phyloP scores from a whole-genome alignment of 805 yeast species.

The Spathaspora sp. region DNA sequence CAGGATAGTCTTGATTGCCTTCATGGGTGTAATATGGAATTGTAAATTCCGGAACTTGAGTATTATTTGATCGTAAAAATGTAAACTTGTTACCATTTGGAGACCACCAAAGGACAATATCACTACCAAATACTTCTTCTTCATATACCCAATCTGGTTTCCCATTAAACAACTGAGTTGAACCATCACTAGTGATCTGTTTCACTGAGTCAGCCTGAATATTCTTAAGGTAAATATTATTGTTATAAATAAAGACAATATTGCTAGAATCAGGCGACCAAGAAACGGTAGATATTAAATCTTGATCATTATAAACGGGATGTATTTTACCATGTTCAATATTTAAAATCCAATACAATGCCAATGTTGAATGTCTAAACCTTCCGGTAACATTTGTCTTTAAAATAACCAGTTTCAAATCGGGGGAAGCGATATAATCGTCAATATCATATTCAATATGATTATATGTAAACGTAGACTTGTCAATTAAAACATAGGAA shows the following conservation, averaged over 20 bases:
- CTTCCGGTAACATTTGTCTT: conserved; percentile 59
- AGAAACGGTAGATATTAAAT: conserved; percentile 46
- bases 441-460: conserved; percentile 45
- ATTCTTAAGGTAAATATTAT: conserved; percentile 51
- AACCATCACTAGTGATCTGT: conserved; percentile 51
- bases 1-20: conserved; percentile 43
- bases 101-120: conserved; percentile 69
- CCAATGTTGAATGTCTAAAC: conserved; percentile 70
- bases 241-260: conserved; percentile 53
- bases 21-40: conserved; percentile 48
- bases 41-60: conserved; percentile 50
- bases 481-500: conserved; percentile 46
- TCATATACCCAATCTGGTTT: conserved; percentile 84
- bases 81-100: conserved; percentile 56
- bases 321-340: conserved; percentile 30
- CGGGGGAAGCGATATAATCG: conserved; percentile 61
- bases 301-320: conserved; percentile 15
- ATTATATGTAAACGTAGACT: conserved; percentile 40
- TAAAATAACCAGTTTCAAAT: conserved; percentile 54
- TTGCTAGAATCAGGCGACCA: conserved; percentile 62
- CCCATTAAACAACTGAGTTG: conserved; percentile 53
- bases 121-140: conserved; percentile 65
- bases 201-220: conserved; percentile 17
- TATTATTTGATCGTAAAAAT: conserved; percentile 57
- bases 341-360: conserved; percentile 61